Evolutionary conservation across 208 protist genomes (phyloP), one percentile per base, ranked within the genome.

Genomic region (Porcisia deanei): DNA sequence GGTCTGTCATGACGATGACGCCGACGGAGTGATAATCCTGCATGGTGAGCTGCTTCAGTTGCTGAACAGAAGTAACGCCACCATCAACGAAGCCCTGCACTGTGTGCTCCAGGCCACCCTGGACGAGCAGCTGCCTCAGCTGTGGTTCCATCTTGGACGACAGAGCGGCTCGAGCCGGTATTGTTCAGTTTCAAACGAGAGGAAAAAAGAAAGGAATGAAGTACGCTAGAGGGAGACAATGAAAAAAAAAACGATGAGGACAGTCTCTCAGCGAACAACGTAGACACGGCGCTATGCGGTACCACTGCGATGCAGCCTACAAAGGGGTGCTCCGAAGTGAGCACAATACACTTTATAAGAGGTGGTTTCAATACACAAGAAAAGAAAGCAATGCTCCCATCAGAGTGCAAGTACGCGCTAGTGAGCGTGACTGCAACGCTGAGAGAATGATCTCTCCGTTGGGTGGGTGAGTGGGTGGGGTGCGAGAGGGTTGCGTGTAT

Each of bases 21-120:
- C 95, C 95, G 67, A 98, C 88, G 41, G 90, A 93, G 72, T 94
- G 86, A 77, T 97, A 98, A 75, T 97, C 93, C 74, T 97, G 92
- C 92, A 97, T 95, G 12, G 90, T 96, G 58, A 98, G 90, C 82
- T 91, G 86, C 76, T 92, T 94, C 1, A 98, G 81, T 75, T 94
- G 90, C 54, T 88, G 80, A 14, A 96, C 83, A 3, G 82, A 94
- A 25, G 85, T 92, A 6, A 96, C 83, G 39, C 82, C 83, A 67
- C 88, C 90, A 73, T 95, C 86, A 3, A 97, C 79, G 67, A 98
- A 95, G 43, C 89, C 88, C 34, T 93, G 89, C 60, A 96, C 80
- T 52, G 88, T 85, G 86, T 97, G 89, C 43, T 84, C 86, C 20
- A 97, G 86, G 47, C 91, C 92, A n/a, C 83, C 87, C 73, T 94